A percentile compares a stretch with the other conserved stretches of the same genome.
These are phyloP conservation scores for Trichoderma simmonsii DNA, from an alignment of 2,329 filamentous ascomycete species.

Conservation along the genomic window DNA sequence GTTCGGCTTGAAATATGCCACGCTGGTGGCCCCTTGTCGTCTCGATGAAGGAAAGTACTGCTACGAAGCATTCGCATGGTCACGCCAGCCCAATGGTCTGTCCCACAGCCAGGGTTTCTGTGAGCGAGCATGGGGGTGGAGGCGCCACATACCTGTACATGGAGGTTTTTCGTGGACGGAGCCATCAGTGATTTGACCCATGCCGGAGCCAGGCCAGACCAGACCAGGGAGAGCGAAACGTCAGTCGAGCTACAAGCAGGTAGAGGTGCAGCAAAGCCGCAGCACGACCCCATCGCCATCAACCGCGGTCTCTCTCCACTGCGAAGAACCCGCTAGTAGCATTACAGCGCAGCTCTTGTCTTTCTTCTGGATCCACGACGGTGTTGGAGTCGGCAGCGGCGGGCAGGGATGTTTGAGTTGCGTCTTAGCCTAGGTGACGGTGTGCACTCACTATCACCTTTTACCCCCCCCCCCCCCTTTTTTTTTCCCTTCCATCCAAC, in stretches of 20 bases:
- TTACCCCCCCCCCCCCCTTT: neutral
- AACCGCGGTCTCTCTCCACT: conserved; percentile 15
- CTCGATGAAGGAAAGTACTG: conserved; percentile 13
- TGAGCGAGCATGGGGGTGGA: conserved; percentile 17
- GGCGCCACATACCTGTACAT: conserved; percentile 8
- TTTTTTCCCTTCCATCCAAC: neutral
- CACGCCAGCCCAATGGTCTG: conserved; percentile 18
- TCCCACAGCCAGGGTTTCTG: conserved; percentile 13
- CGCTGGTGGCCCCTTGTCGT: conserved; percentile 7
- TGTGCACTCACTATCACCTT: conserved; percentile 4
- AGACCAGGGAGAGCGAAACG: conserved; percentile 14
- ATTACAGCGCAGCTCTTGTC: conserved; percentile 13
- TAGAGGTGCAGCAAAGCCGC: conserved; percentile 10
- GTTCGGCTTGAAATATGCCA: conserved; percentile 17
- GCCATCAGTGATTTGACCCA: conserved; percentile 17
- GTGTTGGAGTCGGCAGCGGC: conserved; percentile 11
- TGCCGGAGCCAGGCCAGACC: neutral
- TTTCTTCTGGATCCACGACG: conserved; percentile 6
- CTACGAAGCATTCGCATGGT: conserved; percentile 15
- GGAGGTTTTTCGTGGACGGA: conserved; percentile 14
- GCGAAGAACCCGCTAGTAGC: conserved; percentile 9
- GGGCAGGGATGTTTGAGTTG: conserved; percentile 14
- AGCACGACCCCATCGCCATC: conserved; percentile 13
- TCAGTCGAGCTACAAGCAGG: conserved; percentile 15
- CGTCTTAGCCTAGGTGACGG: conserved; percentile 13